phyloP scores from a whole-genome alignment of 2,329 filamentous ascomycete species.

The Xylaria sp. region DNA sequence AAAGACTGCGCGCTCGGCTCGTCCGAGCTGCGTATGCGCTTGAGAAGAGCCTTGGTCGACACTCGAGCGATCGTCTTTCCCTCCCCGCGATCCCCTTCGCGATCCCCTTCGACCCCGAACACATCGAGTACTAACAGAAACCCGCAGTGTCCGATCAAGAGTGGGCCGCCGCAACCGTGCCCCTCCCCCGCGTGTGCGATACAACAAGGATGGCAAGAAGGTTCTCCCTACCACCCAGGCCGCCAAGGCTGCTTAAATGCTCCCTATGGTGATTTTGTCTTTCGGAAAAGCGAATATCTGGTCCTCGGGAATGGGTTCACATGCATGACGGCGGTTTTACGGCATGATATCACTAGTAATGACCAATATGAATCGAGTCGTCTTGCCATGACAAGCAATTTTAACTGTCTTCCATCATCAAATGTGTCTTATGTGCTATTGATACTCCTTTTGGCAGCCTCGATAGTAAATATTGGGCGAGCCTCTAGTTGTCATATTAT shows the following conservation, averaged over 20 bases:
- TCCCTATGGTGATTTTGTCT: conserved; percentile 34
- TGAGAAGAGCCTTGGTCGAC: conserved; percentile 66
- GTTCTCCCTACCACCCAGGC: conserved; percentile 85
- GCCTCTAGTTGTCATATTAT: background rate
- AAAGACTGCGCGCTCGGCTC: conserved; percentile 56
- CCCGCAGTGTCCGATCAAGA: conserved; percentile 86
- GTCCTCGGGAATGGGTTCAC: conserved; percentile 41
- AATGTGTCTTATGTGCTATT: background rate
- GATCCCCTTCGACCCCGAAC: conserved; percentile 31
- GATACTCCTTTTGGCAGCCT: background rate
- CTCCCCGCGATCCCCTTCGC: conserved; percentile 33
- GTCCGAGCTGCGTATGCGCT: conserved; percentile 47
- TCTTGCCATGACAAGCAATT: conserved; percentile 25
- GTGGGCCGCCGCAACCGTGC: conserved; percentile 98
- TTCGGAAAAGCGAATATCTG: conserved; percentile 35
- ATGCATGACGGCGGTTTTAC: conserved; percentile 39
- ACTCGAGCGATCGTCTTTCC: conserved; percentile 40
- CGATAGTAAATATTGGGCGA: background rate
- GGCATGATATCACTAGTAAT: conserved; percentile 44
- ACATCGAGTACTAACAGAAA: conserved; percentile 48
- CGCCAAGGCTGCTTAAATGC: conserved; percentile 63
- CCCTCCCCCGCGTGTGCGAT: conserved; percentile 94
- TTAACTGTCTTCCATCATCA: background rate
- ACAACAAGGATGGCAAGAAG: conserved; percentile 99
- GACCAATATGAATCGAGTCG: conserved; percentile 43